Evolutionary conservation across 192 early-diverging fungal species (phyloP).

Genomic region (Allomyces macrogynus): DNA sequence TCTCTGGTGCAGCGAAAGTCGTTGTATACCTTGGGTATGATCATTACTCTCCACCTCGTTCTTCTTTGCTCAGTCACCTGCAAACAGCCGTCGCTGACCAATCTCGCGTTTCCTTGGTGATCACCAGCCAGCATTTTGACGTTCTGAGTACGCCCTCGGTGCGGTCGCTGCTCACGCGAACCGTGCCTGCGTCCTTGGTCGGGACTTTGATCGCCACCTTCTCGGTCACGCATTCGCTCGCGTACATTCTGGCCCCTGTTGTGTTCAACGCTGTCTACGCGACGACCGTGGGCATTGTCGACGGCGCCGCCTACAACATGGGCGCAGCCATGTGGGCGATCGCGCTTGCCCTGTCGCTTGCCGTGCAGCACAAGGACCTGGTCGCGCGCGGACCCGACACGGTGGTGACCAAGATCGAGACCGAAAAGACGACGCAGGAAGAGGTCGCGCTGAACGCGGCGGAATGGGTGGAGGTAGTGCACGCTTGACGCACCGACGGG

Average conservation of each 20-base stretch:
- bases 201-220: neutral
- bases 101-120: neutral
- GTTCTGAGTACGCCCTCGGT: neutral
- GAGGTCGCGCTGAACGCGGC: no score
- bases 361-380: neutral
- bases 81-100: neutral
- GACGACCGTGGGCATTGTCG: neutral
- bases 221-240: neutral
- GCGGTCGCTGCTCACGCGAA: neutral
- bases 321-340: neutral
- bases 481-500: no score
- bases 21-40: neutral
- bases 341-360: neutral
- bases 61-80: no score
- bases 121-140: neutral
- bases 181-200: neutral
- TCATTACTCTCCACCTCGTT: neutral
- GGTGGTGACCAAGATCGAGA: no score
- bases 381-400: neutral
- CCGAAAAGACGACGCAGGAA: no score
- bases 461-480: no score
- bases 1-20: neutral
- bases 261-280: neutral
- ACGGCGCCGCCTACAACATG: neutral
- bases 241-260: neutral